These are phyloP conservation scores for Talaromyces islandicus DNA, from an alignment of 2,329 filamentous ascomycete genomes.

Conservation along the genomic window DNA sequence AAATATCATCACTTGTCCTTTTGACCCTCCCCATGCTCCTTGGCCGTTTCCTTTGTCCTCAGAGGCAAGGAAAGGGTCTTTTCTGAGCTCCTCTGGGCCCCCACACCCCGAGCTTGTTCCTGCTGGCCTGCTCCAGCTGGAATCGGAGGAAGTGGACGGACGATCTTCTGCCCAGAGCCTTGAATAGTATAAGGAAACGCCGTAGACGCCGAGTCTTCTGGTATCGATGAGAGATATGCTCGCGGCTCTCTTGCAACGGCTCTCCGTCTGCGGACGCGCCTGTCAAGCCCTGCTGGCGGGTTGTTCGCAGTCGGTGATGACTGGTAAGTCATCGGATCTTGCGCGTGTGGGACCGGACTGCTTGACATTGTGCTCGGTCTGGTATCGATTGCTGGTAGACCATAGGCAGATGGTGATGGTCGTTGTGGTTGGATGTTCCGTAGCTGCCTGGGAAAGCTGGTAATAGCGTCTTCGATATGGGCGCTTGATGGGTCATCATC, in stretches of 20 bases:
- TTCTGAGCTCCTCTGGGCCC: neutral
- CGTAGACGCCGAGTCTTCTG: neutral
- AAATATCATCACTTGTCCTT: neutral
- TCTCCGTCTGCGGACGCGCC: neutral
- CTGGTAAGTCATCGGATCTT: neutral
- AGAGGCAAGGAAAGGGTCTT: neutral
- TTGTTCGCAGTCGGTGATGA: neutral
- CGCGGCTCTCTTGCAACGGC: neutral
- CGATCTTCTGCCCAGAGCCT: neutral
- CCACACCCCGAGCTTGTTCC: neutral
- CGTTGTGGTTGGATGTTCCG: neutral
- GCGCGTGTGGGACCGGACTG: neutral
- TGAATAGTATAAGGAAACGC: neutral
- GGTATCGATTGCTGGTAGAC: neutral
- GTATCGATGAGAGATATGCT: neutral
- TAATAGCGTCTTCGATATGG: neutral
- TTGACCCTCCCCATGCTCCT: neutral
- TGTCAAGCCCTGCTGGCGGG: neutral
- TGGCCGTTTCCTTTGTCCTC: neutral
- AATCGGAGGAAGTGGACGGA: neutral
- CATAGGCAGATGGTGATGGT: neutral
- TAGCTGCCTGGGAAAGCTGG: neutral
- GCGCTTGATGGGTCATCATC: neutral
- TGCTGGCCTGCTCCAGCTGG: neutral
- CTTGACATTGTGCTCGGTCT: neutral